A percentile compares a stretch with the other conserved stretches of the same genome.
Evolutionary conservation across 1,139 yeast species (phyloP).

Genomic region (Sugiyamaella novakii): DNA sequence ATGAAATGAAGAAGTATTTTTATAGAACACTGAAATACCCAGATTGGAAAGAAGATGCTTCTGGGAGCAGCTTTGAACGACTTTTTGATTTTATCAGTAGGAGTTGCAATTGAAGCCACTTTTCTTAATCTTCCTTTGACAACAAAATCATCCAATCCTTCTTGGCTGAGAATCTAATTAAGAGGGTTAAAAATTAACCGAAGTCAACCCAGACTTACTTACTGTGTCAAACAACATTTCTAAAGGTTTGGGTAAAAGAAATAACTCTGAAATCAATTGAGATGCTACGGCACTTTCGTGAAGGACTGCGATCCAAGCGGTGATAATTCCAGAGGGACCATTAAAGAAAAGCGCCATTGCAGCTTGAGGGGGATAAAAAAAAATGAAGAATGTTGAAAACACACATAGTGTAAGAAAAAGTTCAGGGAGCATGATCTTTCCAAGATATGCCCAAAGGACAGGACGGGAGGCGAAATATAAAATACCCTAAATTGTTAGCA

Average conservation of each 20-base stretch:
- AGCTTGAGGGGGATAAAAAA: constrained; percentile 54
- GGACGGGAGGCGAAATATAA: constrained; percentile 50
- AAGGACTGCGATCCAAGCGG: constrained; percentile 56
- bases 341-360: constrained; percentile 51
- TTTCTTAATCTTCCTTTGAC: constrained; percentile 50
- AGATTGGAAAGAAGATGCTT: constrained; percentile 40
- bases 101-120: constrained; percentile 39
- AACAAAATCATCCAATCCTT: constrained; percentile 54
- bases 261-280: constrained; percentile 50
- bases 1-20: constrained; percentile 50
- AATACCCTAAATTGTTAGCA: constrained; percentile 45
- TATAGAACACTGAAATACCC: constrained; percentile 42
- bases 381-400: constrained; percentile 46
- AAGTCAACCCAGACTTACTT: constrained; percentile 18
- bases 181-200: neutral
- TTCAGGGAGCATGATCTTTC: constrained; percentile 55
- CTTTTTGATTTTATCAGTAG: constrained; percentile 27
- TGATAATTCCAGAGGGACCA: constrained; percentile 57
- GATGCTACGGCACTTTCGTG: constrained; percentile 58
- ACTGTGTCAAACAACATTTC: constrained; percentile 56
- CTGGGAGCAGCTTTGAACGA: constrained; percentile 38
- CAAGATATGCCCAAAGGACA: constrained; percentile 55
- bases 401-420: constrained; percentile 49
- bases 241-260: constrained; percentile 62
- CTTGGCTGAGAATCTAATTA: constrained; percentile 47